A percentile compares a stretch with the other conserved stretches of the same genome.
These are phyloP conservation scores for Alternaria novae-zelandiae DNA, from an alignment of 2,329 filamentous ascomycete genomes.

Conservation along the genomic window DNA sequence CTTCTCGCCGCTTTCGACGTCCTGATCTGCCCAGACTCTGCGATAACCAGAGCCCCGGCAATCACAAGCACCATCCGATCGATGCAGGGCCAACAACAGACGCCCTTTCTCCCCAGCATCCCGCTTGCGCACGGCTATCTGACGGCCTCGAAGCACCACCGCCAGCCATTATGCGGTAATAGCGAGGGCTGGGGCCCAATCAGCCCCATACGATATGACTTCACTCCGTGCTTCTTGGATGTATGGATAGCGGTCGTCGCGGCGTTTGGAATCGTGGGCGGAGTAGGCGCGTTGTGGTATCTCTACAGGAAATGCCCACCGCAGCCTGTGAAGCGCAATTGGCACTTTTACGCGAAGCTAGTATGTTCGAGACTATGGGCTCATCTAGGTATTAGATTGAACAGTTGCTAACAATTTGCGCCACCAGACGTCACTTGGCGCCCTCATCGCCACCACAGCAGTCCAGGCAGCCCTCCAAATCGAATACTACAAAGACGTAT, in stretches of 20 bases:
- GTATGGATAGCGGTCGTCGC: conserved; percentile 83
- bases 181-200: conserved; percentile 94
- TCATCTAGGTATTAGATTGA: not conserved
- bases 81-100: conserved; percentile 49
- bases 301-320: conserved; percentile 73
- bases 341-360: conserved; percentile 93
- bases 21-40: conserved; percentile 25
- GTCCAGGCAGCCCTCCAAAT: conserved; percentile 80
- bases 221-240: conserved; percentile 97
- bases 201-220: conserved; percentile 86
- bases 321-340: conserved; percentile 76
- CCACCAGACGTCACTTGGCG: conserved; percentile 65
- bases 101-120: conserved; percentile 39
- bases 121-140: conserved; percentile 60
- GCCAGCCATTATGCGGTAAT: conserved; percentile 84
- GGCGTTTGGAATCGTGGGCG: conserved; percentile 77
- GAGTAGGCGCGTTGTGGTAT: conserved; percentile 79
- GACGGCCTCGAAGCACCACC: conserved; percentile 48
- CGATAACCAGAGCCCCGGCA: conserved; percentile 31
- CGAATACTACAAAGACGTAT: conserved; percentile 69
- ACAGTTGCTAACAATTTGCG: conserved; percentile 14
- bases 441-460: conserved; percentile 71
- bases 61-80: conserved; percentile 26
- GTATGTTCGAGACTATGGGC: conserved; percentile 54
- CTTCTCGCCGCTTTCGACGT: conserved; percentile 17